These are phyloP conservation scores for Sphenostylis stenocarpa DNA, from an alignment of 306 rosid species.

Conservation along the genomic window DNA sequence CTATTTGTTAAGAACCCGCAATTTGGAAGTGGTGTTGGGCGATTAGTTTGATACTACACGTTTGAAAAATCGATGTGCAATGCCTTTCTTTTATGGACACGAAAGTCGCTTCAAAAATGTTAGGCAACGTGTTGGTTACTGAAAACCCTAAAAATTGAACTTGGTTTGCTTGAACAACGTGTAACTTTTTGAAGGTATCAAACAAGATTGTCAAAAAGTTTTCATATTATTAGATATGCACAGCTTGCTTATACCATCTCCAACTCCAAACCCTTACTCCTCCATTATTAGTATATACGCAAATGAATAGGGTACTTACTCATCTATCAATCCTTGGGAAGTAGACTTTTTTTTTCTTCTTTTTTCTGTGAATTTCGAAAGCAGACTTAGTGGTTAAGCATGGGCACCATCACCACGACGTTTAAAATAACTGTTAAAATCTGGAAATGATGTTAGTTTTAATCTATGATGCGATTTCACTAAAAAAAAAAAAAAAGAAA, in stretches of 20 bases:
- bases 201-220: conserved; percentile 37
- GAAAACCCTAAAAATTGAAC: conserved; percentile 28
- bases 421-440: background rate
- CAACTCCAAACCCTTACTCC: conserved; percentile 30
- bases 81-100: background rate
- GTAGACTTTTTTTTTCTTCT: background rate
- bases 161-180: background rate
- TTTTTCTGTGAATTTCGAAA: background rate
- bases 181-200: conserved; percentile 15
- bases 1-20: conserved; percentile 14
- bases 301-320: background rate
- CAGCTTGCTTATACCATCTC: conserved; percentile 34
- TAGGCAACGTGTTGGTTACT: background rate
- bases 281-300: conserved; percentile 6
- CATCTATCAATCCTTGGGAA: conserved; percentile 3
- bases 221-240: background rate
- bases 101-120: conserved; percentile 28
- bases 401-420: background rate
- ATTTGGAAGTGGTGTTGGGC: background rate
- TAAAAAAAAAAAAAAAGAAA: background rate
- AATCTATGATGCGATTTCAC: background rate
- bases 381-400: conserved; percentile 39
- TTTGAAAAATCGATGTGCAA: conserved; percentile 10
- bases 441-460: background rate
- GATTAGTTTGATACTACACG: conserved; percentile 28